Conservation (phyloP, 2,329 filamentous ascomycete species). For the Fusarium kyushuense region DNA sequence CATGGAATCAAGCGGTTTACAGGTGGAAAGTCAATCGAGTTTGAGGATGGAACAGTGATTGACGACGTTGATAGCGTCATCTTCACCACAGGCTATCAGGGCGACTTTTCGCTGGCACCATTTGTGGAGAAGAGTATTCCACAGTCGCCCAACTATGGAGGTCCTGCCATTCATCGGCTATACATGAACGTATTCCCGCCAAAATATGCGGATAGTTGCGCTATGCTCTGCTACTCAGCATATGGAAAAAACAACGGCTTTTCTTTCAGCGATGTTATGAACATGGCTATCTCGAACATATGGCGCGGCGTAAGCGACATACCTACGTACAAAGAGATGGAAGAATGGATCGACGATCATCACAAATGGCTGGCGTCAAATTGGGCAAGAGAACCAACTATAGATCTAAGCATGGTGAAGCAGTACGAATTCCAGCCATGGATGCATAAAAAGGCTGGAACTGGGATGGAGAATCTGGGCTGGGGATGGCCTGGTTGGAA, state of each 20-base stretch:
- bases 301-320: slow-evolving; percentile 25
- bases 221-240: slow-evolving; percentile 25
- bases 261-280: slow-evolving; percentile 35
- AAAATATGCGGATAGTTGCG: slow-evolving; percentile 25
- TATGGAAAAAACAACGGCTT: slow-evolving; percentile 34
- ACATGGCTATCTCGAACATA: slow-evolving; percentile 30
- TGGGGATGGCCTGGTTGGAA: slow-evolving; percentile 58
- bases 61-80: slow-evolving; percentile 20
- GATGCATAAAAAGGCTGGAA: slow-evolving; percentile 56
- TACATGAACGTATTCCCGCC: slow-evolving; percentile 33
- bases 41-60: slow-evolving; percentile 26
- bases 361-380: slow-evolving; percentile 24
- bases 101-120: slow-evolving; percentile 20
- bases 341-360: slow-evolving; percentile 28
- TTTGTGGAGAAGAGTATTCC: slow-evolving; percentile 17
- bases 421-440: slow-evolving; percentile 53
- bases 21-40: slow-evolving; percentile 26
- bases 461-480: slow-evolving; percentile 56
- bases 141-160: neutral
- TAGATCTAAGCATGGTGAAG: slow-evolving; percentile 43
- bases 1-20: slow-evolving; percentile 9
- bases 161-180: slow-evolving; percentile 4
- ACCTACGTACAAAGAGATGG: neutral
- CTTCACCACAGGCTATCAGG: slow-evolving; percentile 16
- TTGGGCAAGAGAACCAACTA: slow-evolving; percentile 4